Evolutionary conservation across 2,329 filamentous ascomycete species (phyloP).

Genomic region (Ceratocystis smalleyi): DNA sequence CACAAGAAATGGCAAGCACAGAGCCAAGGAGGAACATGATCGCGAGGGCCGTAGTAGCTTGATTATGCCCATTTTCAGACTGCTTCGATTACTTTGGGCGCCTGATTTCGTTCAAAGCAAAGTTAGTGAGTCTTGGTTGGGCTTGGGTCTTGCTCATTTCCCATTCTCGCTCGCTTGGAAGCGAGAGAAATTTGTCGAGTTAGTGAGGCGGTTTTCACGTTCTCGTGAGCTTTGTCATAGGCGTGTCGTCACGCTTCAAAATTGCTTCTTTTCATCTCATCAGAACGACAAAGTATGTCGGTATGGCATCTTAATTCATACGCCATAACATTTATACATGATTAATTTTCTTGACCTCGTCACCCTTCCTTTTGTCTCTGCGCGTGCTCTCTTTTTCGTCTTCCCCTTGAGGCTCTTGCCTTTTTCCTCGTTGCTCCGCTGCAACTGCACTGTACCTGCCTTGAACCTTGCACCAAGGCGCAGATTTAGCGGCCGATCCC

Average conservation of each 20-base stretch:
- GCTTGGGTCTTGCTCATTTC: conserved; percentile 4
- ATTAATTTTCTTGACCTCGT: too few relatives aligned
- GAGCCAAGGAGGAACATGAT: background rate
- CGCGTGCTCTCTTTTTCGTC: background rate
- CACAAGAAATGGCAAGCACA: background rate
- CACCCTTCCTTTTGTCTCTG: background rate
- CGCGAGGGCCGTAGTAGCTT: too few relatives aligned
- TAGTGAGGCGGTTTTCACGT: too few relatives aligned
- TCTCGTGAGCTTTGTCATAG: too few relatives aligned
- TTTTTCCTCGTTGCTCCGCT: background rate
- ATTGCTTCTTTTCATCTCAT: too few relatives aligned
- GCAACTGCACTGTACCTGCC: conserved; percentile 6
- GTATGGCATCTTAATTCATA: too few relatives aligned
- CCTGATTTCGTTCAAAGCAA: background rate
- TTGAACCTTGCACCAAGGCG: conserved; percentile 2
- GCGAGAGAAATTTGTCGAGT: too few relatives aligned
- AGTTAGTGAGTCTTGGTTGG: background rate
- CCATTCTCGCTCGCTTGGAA: conserved; percentile 1
- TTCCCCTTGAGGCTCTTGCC: background rate
- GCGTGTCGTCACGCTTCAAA: too few relatives aligned
- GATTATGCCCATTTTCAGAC: background rate
- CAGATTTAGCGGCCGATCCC: conserved; percentile 5
- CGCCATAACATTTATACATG: too few relatives aligned
- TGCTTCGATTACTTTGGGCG: background rate
- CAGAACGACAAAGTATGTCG: too few relatives aligned